Conservation (phyloP, 345 rosid species). For the Aquilaria sinensis region DNA sequence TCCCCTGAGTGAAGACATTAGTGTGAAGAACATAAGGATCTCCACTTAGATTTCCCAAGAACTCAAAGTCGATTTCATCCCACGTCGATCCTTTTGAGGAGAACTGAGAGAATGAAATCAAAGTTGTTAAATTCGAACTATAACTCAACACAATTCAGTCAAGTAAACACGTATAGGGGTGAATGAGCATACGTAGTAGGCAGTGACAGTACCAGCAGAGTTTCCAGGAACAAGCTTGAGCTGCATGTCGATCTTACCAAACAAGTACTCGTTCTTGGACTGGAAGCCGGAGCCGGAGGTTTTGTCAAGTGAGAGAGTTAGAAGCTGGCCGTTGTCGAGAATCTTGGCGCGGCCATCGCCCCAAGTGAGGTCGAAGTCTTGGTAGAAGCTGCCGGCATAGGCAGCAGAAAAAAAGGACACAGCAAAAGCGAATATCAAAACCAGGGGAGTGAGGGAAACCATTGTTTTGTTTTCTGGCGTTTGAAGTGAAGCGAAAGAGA, state of each 20-base stretch:
- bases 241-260: slow-evolving; percentile 41
- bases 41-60: slow-evolving; percentile 51
- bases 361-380: slow-evolving; percentile 46
- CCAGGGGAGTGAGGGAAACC: neutral
- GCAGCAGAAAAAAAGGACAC: neutral
- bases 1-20: slow-evolving; percentile 42
- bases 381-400: slow-evolving; percentile 23
- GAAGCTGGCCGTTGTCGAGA: slow-evolving; percentile 34
- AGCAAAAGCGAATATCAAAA: neutral
- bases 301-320: slow-evolving; percentile 43
- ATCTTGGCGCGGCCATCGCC: slow-evolving; percentile 48
- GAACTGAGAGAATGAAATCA: slow-evolving; percentile 23
- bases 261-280: slow-evolving; percentile 35
- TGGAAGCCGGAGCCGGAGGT: slow-evolving; percentile 50
- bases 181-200: slow-evolving; percentile 30
- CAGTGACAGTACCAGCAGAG: slow-evolving; percentile 44
- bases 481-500: too few species aligned
- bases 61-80: slow-evolving; percentile 57
- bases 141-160: neutral
- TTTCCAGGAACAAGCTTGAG: slow-evolving; percentile 49
- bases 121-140: neutral
- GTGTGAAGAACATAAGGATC: slow-evolving; percentile 55
- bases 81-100: slow-evolving; percentile 41
- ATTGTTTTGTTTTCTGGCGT: too few species aligned
- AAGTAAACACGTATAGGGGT: neutral